These are phyloP conservation scores for Neoboletus subvelutipes DNA, from an alignment of 768 basidiomycete species.

Conservation along the genomic window DNA sequence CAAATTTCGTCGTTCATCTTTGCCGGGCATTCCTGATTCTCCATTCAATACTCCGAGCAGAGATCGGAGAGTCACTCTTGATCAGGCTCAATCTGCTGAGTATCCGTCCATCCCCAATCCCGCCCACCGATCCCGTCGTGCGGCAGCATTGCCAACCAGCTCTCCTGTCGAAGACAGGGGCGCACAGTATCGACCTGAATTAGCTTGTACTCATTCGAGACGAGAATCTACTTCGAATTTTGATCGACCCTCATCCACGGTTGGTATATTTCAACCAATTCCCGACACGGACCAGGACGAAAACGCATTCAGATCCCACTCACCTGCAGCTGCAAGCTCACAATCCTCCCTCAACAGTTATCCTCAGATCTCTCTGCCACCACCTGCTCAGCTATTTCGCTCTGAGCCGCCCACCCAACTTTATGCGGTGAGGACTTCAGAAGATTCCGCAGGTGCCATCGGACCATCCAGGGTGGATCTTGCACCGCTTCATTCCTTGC, in stretches of 20 bases:
- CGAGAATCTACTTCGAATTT: conserved; percentile 20
- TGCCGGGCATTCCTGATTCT: conserved; percentile 18
- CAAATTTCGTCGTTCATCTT: conserved; percentile 34
- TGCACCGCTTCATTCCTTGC: conserved; percentile 56
- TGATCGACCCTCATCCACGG: conserved; percentile 21
- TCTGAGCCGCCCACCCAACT: conserved; percentile 30
- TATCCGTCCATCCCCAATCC: conserved; percentile 1
- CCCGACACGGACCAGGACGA: conserved; percentile 9
- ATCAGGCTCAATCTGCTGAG: conserved; percentile 17
- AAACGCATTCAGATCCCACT: conserved; percentile 7
- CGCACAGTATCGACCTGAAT: conserved; percentile 12
- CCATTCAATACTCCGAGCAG: conserved; percentile 5
- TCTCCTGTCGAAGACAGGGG: conserved; percentile 14
- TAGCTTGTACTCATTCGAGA: conserved; percentile 17
- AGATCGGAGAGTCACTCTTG: conserved; percentile 15
- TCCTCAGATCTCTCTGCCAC: conserved; percentile 33
- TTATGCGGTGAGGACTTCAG: conserved; percentile 29
- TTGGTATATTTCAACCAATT: conserved; percentile 13
- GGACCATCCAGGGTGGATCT: conserved; percentile 42
- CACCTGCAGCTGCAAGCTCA: conserved; percentile 3
- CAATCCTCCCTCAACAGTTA: conserved; percentile 12
- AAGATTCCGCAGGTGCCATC: conserved; percentile 16
- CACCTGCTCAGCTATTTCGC: conserved; percentile 31
- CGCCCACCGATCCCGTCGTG: conserved; percentile 5
- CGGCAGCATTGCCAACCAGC: neutral